Evolutionary conservation across 177 flowering plant species (phyloP), one percentile per base, ranked within the genome.

Genomic region (Vitis hybrid): DNA sequence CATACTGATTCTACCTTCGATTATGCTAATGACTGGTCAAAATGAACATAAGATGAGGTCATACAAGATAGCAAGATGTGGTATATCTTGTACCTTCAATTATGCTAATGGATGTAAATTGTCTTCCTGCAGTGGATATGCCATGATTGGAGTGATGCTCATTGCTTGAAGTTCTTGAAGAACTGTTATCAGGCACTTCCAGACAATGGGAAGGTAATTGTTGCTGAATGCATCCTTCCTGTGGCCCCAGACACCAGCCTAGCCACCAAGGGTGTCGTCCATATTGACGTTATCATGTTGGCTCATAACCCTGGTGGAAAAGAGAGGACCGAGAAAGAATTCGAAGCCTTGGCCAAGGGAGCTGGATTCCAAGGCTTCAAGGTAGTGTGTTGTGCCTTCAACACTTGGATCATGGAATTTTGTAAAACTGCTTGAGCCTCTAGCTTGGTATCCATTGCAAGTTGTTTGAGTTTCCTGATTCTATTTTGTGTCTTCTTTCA

Each of bases 61-160:
- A 24, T 24, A 24, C 0, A 0, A 24, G 46, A 35, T 35, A 4
- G 7, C 46, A 35, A 0, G 7, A 35, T 35, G 46, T 35, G 46
- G 46, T 35, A 35, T 24, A 24, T 24, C 0, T 35, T 35, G 46
- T 6, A 6, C 46, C 8, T 35, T 6, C 8, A 35, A 35, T 35
- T 35, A 35, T 35, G 46, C 46, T 35, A 35, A 35, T 5, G 46
- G 46, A 35, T 35, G 46, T 35, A 35, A 35, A 35, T 27, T 56
- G n/a, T 21, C 27, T 30, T 74, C 19, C 19, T 77, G 66, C 83
- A 91, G 93, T 92, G 91, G 91, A 90, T 92, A 55, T 86, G 91
- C 27, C 97, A 92, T 52, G 97, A 90, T 14, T 92, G 97, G 97
- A 88, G 93, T 65, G 97, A 92, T 27, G 88, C 76, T 17, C 89